phyloP scores from a whole-genome alignment of 257 asterid species.

The Nemophila menziesii region DNA sequence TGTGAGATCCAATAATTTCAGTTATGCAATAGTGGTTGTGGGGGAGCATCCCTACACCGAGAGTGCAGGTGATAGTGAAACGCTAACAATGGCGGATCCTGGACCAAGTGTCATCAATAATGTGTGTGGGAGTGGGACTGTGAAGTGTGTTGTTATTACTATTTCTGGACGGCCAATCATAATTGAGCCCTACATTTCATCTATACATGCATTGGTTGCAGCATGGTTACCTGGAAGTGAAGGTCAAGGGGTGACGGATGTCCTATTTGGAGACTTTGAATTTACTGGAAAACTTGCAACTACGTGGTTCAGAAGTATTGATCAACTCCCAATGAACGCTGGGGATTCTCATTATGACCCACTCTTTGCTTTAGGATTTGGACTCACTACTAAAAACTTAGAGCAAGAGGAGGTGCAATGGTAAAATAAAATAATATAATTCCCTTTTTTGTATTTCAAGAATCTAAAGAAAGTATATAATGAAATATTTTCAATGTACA shows the following conservation, averaged over 20 bases:
- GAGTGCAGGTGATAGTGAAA: constrained; percentile 60
- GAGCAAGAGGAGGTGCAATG: background rate
- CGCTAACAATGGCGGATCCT: constrained; percentile 56
- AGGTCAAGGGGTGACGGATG: constrained; percentile 79
- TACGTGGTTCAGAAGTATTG: constrained; percentile 72
- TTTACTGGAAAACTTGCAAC: constrained; percentile 59
- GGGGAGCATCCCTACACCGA: constrained; percentile 78
- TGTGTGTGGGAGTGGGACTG: constrained; percentile 45
- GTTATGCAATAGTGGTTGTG: constrained; percentile 62
- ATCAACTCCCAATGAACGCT: constrained; percentile 67
- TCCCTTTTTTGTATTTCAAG: background rate
- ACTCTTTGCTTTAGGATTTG: constrained; percentile 58
- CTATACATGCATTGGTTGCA: constrained; percentile 62
- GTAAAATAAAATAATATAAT: background rate
- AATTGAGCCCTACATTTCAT: constrained; percentile 45
- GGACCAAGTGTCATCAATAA: constrained; percentile 59
- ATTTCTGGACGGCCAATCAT: constrained; percentile 70
- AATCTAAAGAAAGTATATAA: background rate
- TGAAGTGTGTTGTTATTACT: constrained; percentile 52
- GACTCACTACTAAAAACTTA: constrained; percentile 37
- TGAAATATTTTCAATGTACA: constrained; percentile 8
- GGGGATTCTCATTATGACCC: constrained; percentile 74
- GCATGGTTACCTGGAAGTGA: constrained; percentile 90
- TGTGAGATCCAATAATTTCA: constrained; percentile 42
- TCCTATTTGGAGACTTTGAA: constrained; percentile 63